These are phyloP conservation scores for Pyrenophora tritici-repentis DNA, from an alignment of 2,329 filamentous ascomycete species.

Conservation along the genomic window DNA sequence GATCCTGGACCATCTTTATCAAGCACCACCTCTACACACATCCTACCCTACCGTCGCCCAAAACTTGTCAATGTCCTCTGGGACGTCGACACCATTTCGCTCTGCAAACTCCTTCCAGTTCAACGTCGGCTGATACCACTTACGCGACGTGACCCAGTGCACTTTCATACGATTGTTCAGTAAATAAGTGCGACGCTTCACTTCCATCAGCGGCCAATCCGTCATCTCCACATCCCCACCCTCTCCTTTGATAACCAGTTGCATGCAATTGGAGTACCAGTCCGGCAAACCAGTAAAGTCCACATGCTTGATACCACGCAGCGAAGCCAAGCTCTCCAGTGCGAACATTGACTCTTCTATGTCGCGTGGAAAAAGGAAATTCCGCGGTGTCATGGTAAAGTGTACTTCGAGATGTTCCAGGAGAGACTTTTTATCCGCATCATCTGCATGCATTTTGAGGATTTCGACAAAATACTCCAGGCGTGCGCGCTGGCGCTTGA, in stretches of 20 bases:
- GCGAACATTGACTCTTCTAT: conserved; percentile 22
- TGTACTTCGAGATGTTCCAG: conserved; percentile 17
- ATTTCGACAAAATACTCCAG: conserved; percentile 27
- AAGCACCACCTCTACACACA: no score
- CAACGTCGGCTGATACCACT: conserved; percentile 27
- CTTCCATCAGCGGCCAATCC: conserved; percentile 24
- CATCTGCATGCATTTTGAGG: conserved; percentile 26
- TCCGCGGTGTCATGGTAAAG: not conserved
- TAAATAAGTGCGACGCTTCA: conserved; percentile 2
- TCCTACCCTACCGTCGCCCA: not conserved
- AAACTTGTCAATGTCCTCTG: conserved; percentile 12
- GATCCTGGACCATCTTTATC: no score
- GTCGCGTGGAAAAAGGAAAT: not conserved
- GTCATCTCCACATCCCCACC: conserved; percentile 21
- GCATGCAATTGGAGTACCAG: conserved; percentile 28
- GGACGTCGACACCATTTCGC: conserved; percentile 20
- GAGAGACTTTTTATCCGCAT: conserved; percentile 20
- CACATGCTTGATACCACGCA: conserved; percentile 26
- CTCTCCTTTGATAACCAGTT: conserved; percentile 26
- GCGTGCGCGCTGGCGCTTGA: conserved; percentile 23
- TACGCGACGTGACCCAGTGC: conserved; percentile 9
- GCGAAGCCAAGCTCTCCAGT: conserved; percentile 22
- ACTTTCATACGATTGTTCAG: no score
- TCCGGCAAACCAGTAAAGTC: conserved; percentile 19
- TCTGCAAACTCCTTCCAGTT: conserved; percentile 34